A percentile compares a stretch with the other conserved stretches of the same genome.
Conservation (phyloP, 345 rosid genomes). For the Syzygium jambos region DNA sequence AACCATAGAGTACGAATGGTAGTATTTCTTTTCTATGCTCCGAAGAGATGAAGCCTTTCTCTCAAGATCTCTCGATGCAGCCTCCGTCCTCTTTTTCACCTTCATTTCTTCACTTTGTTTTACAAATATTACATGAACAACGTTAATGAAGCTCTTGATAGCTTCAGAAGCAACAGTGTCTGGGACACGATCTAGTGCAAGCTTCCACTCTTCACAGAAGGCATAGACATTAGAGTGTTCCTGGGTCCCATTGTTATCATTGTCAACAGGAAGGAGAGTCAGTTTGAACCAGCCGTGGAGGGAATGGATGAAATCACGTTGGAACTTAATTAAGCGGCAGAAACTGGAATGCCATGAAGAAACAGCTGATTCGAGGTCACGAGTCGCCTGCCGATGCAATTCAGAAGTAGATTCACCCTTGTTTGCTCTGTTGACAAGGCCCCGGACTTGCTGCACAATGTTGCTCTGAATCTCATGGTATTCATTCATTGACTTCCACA, state of each 20-base stretch:
- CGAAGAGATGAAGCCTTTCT: slow-evolving; percentile 85
- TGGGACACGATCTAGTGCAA: slow-evolving; percentile 81
- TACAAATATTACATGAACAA: slow-evolving; percentile 66
- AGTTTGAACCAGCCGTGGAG: slow-evolving; percentile 94
- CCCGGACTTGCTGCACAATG: slow-evolving; percentile 92
- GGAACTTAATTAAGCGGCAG: slow-evolving; percentile 71
- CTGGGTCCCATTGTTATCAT: slow-evolving; percentile 23
- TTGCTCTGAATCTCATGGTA: slow-evolving; percentile 76
- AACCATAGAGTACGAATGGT: slow-evolving; percentile 85
- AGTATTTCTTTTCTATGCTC: slow-evolving; percentile 85
- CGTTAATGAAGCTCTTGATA: slow-evolving; percentile 86
- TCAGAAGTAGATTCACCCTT: slow-evolving; percentile 88
- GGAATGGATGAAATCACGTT: slow-evolving; percentile 66
- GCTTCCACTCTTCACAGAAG: slow-evolving; percentile 96
- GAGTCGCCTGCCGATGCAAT: slow-evolving; percentile 85
- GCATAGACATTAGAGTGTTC: slow-evolving; percentile 45
- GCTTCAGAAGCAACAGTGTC: slow-evolving; percentile 98
- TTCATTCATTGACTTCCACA: slow-evolving; percentile 94
- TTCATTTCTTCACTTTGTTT: slow-evolving; percentile 82
- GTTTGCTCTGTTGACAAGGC: slow-evolving; percentile 65
- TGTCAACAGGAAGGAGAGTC: slow-evolving; percentile 66
- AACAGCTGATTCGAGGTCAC: slow-evolving; percentile 84
- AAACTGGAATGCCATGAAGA: slow-evolving; percentile 90
- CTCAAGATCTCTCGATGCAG: slow-evolving; percentile 83
- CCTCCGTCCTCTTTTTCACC: slow-evolving; percentile 66